phyloP scores from a whole-genome alignment of 768 basidiomycete genomes.

The Termitomyces sp. region DNA sequence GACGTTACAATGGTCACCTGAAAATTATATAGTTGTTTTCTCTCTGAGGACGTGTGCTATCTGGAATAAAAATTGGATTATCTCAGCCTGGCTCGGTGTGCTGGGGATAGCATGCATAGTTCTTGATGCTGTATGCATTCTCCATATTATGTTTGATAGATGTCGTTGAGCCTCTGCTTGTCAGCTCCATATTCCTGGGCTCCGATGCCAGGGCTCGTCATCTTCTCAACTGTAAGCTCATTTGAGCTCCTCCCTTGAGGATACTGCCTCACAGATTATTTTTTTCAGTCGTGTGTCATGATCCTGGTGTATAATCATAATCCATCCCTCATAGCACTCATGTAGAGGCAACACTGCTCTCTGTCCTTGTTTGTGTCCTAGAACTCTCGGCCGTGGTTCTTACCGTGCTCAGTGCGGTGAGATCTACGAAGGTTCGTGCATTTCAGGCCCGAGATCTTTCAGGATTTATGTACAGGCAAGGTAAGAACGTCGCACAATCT shows the following conservation, averaged over 20 bases:
- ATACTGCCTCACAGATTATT: no score
- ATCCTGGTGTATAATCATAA: background rate
- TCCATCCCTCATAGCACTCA: background rate
- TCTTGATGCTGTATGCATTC: conserved; percentile 6
- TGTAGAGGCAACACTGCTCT: conserved; percentile 13
- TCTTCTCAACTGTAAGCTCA: conserved; percentile 8
- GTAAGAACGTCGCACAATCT: background rate
- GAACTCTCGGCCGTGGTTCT: conserved; percentile 11
- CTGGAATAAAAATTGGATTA: conserved; percentile 8
- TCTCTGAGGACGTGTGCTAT: conserved; percentile 16
- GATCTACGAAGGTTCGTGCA: background rate
- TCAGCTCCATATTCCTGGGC: conserved; percentile 13
- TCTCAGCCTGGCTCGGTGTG: conserved; percentile 11
- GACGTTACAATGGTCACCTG: background rate
- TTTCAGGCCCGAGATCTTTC: background rate
- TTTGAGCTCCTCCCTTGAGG: background rate
- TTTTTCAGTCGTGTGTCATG: conserved; percentile 5
- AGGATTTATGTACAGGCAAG: conserved; percentile 10
- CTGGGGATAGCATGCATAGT: conserved; percentile 11
- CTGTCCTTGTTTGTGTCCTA: conserved; percentile 8
- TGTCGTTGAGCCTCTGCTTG: background rate
- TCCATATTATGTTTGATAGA: no score
- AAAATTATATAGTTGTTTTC: conserved; percentile 13
- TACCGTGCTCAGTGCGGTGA: conserved; percentile 5
- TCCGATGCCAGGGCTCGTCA: conserved; percentile 12